These are phyloP conservation scores for Pseudocercospora pini-densiflorae DNA, from an alignment of 2,329 filamentous ascomycete genomes.

Conservation along the genomic window DNA sequence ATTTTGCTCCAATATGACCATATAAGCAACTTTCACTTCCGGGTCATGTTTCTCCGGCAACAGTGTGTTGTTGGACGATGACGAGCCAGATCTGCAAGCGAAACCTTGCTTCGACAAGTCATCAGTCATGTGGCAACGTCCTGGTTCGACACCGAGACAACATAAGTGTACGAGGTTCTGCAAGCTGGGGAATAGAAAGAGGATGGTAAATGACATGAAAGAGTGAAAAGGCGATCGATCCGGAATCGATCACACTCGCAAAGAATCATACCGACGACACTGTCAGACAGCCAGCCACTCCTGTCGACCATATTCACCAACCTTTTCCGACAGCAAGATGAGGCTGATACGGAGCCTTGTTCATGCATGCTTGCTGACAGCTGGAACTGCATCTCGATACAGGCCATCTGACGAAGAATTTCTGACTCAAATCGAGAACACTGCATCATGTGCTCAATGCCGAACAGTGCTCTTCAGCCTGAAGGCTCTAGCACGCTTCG, in stretches of 20 bases:
- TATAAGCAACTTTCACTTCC: no score
- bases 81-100: background rate
- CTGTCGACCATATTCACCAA: background rate
- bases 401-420: background rate
- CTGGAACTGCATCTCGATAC: background rate
- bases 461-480: slow-evolving; percentile 42
- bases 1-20: no score
- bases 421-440: background rate
- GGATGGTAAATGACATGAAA: background rate
- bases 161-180: background rate
- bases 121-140: background rate
- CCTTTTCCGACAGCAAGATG: background rate
- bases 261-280: background rate
- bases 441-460: slow-evolving; percentile 12
- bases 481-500: slow-evolving; percentile 50
- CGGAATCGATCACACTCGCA: background rate
- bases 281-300: background rate
- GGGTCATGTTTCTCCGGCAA: no score
- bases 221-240: background rate
- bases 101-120: background rate
- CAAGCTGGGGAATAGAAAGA: background rate
- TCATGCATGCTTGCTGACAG: background rate
- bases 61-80: background rate
- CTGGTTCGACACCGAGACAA: background rate
- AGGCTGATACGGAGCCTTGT: background rate